Base-by-base conservation (phyloP, 345 rosid species). In the Pugionium dolabratum region DNA sequence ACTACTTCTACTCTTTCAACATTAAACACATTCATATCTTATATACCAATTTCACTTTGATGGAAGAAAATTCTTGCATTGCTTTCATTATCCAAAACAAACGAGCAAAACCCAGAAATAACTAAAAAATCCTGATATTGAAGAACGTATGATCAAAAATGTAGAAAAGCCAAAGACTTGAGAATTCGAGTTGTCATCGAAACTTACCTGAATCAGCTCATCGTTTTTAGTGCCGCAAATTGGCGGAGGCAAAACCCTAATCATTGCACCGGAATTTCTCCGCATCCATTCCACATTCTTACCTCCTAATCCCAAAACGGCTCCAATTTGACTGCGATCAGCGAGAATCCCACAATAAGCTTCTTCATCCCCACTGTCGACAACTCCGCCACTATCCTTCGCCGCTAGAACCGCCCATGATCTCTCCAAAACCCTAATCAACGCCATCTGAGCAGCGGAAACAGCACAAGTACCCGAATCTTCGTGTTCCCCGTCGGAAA, bases 261-360 rank as follows among this genome's bases (percentile, higher is more conserved):
- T 85, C 57, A 60, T 65, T 2, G 90, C 90, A 37, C 85, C 88
- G 25, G 82, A 79, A 40, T 62, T 74, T 41, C 57, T 59, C 76
- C 81, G 76, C 81, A 87, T 83, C 62, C 79, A 75, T 63, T 43
- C 39, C 0, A 85, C 81, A 50, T 62, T 76, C 56, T 72, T 79
- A 9, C 87, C 86, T 45, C 76, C 75, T 26, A 32, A 64, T 10
- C 91, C 95, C 41, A 85, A 63, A 29, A 85, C 75, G 35, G 78
- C 76, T 3, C 85, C 87, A 75, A 85, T 78, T 70, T 76, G 84
- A 54, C 76, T 54, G 64, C 68, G 64, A 66, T 82, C 77, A 18
- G 76, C 89, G 52, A 85, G 75, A 54, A 85, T 55, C 18, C 91
- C 90, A 66, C 95, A 83, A 52, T 71, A 83, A 10, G 79, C 86